phyloP scores from a whole-genome alignment of 2,329 filamentous ascomycete genomes.

The Ploettnerulaceae sp. region DNA sequence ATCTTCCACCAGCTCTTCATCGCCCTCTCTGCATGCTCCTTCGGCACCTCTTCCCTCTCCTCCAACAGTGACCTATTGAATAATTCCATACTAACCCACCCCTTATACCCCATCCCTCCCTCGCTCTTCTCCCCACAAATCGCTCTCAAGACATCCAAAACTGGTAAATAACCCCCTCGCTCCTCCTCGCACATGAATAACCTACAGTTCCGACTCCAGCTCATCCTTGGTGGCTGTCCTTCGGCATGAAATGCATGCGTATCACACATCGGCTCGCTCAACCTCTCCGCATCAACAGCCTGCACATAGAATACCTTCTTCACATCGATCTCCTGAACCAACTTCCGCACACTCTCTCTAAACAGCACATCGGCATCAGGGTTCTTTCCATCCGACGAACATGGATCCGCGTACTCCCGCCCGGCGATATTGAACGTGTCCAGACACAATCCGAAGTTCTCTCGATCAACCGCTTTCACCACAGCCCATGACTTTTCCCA shows the following conservation, averaged over 20 bases:
- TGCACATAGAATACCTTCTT: slow-evolving; percentile 65
- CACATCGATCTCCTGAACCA: slow-evolving; percentile 26
- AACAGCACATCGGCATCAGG: slow-evolving; percentile 40
- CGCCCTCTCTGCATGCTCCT: slow-evolving; percentile 48
- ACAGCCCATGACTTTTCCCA: slow-evolving; percentile 72
- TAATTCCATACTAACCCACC: slow-evolving; percentile 56
- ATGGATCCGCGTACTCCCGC: slow-evolving; percentile 65
- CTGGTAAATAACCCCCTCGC: slow-evolving; percentile 55
- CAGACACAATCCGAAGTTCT: slow-evolving; percentile 72
- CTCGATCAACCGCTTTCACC: slow-evolving; percentile 56
- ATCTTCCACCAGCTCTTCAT: slow-evolving; percentile 45
- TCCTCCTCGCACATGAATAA: slow-evolving; percentile 47
- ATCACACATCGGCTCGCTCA: slow-evolving; percentile 50
- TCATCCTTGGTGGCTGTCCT: slow-evolving; percentile 62
- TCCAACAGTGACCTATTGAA: slow-evolving; percentile 51
- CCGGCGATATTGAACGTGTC: slow-evolving; percentile 77
- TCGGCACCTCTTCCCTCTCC: slow-evolving; percentile 40
- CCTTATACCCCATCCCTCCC: slow-evolving; percentile 50
- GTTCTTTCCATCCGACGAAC: slow-evolving; percentile 35
- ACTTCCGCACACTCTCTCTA: slow-evolving; percentile 30
- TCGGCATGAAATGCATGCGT: slow-evolving; percentile 55
- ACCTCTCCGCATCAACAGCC: slow-evolving; percentile 66
- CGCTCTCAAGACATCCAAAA: slow-evolving; percentile 46
- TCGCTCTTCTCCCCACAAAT: slow-evolving; percentile 46
- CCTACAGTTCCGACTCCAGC: slow-evolving; percentile 71